Evolutionary conservation across 2,329 filamentous ascomycete genomes (phyloP).

Genomic region (Chrysoporthe austroafricana): DNA sequence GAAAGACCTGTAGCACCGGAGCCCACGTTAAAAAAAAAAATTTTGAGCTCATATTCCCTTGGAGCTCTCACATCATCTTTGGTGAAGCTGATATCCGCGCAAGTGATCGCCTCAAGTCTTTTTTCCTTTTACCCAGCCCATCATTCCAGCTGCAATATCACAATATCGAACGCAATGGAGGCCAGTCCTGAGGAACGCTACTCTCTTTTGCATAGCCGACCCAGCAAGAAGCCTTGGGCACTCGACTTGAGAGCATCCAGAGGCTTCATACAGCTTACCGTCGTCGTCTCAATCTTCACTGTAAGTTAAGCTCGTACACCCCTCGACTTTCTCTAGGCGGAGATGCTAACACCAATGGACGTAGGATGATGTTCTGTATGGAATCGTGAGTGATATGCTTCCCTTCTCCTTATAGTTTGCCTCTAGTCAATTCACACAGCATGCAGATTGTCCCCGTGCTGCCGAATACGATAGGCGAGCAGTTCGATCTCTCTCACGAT

Average conservation of each 20-base stretch:
- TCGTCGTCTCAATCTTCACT: conserved; percentile 9
- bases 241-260: conserved; percentile 3
- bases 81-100: neutral
- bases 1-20: neutral
- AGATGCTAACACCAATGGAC: neutral
- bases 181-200: neutral
- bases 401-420: neutral
- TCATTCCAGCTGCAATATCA: neutral
- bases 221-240: neutral
- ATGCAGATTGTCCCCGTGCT: conserved; percentile 9
- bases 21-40: neutral
- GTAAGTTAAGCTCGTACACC: neutral
- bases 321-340: neutral
- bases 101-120: neutral
- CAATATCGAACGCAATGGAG: neutral
- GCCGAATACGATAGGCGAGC: conserved; percentile 8
- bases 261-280: conserved; percentile 9
- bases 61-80: neutral
- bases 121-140: neutral
- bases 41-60: neutral
- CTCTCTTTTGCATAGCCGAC: no score
- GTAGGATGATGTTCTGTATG: conserved; percentile 9
- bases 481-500: conserved; percentile 10
- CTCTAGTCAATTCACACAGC: neutral
- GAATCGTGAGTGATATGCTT: neutral